These are phyloP conservation scores for Chaetoceros muelleri DNA, from an alignment of 108 stramenopile genomes.

Conservation along the genomic window DNA sequence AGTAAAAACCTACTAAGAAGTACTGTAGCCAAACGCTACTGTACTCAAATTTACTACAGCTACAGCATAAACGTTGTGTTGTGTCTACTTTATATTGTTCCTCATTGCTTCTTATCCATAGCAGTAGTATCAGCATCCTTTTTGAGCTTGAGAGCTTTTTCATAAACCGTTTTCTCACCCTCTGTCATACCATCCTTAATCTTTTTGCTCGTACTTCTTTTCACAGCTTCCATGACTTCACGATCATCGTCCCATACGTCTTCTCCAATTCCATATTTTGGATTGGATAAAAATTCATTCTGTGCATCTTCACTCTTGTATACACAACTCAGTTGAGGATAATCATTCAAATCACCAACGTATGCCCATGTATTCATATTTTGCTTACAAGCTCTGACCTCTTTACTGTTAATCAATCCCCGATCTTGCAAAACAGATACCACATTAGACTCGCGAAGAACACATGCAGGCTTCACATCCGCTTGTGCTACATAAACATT, in stretches of 20 bases:
- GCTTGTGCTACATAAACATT: constrained; percentile 92
- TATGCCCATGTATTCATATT: constrained; percentile 97
- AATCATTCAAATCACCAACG: constrained; percentile 85
- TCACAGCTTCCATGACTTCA: constrained; percentile 9
- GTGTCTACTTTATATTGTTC: too few relatives aligned
- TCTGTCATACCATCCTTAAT: constrained; percentile 67
- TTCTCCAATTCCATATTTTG: constrained; percentile 86
- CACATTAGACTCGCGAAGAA: constrained; percentile 75
- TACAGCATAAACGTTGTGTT: too few relatives aligned
- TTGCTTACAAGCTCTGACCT: constrained; percentile 76
- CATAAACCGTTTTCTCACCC: constrained; percentile 1
- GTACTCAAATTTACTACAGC: too few relatives aligned
- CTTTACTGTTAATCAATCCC: constrained; percentile 74
- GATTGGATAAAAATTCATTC: constrained; percentile 91
- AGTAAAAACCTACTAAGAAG: not conserved
- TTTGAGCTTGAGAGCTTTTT: not conserved
- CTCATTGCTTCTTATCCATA: too few relatives aligned
- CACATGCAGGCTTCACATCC: constrained; percentile 94
- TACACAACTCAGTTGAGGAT: constrained; percentile 89
- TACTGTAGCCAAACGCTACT: too few relatives aligned
- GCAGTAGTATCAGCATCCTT: too few relatives aligned
- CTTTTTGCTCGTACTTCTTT: constrained; percentile 33
- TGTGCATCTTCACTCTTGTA: constrained; percentile 93
- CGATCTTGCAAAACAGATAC: constrained; percentile 73
- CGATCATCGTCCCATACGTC: constrained; percentile 87